These are phyloP conservation scores for Excoecaria cochinchinensis DNA, from an alignment of 345 rosid genomes.

Conservation along the genomic window DNA sequence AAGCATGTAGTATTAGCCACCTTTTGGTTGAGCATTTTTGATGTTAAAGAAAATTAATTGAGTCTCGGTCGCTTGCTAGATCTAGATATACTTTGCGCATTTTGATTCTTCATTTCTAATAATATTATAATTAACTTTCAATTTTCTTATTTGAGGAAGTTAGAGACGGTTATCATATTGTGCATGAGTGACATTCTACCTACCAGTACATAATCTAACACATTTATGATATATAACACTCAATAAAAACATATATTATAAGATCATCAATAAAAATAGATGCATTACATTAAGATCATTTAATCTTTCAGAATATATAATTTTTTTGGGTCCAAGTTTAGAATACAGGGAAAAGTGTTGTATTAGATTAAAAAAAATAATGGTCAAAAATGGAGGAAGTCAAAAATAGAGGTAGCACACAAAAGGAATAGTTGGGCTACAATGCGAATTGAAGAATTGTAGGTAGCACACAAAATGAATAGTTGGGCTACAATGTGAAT, in stretches of 20 bases:
- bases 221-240: background rate
- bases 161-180: conserved; percentile 16
- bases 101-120: background rate
- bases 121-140: background rate
- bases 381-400: too few relatives aligned
- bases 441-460: too few relatives aligned
- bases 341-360: too few relatives aligned
- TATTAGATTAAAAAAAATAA: too few relatives aligned
- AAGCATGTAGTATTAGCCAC: conserved; percentile 8
- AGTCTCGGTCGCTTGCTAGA: conserved; percentile 11
- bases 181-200: conserved; percentile 22
- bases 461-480: too few relatives aligned
- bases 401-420: too few relatives aligned
- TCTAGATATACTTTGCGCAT: background rate
- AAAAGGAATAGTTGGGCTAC: too few relatives aligned
- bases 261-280: background rate
- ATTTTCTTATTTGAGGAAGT: conserved; percentile 9
- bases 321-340: too few relatives aligned
- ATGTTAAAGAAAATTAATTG: background rate
- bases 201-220: background rate
- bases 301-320: too few relatives aligned
- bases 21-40: background rate
- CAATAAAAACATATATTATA: background rate
- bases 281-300: too few relatives aligned
- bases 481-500: too few relatives aligned